phyloP scores from a whole-genome alignment of 305 asterid genomes.

The Fraxinus platypoda region DNA sequence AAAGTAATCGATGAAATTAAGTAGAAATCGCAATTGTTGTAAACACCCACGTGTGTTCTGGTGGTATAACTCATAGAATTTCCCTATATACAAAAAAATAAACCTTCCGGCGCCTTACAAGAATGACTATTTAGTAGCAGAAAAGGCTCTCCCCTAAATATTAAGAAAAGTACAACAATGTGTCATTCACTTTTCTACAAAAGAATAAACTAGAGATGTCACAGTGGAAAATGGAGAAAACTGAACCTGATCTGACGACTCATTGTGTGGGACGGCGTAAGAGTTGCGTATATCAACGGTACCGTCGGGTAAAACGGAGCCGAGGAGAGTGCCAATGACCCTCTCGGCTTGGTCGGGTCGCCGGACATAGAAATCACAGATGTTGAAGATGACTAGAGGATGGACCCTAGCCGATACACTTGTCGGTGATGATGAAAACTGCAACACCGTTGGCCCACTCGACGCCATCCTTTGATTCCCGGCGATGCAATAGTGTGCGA shows the following conservation, averaged over 20 bases:
- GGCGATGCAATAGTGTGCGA: background rate
- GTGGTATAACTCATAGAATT: background rate
- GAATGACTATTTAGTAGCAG: background rate
- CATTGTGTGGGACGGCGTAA: constrained; percentile 83
- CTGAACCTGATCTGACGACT: constrained; percentile 73
- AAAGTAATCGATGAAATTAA: background rate
- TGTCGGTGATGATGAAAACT: constrained; percentile 52
- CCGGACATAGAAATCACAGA: constrained; percentile 80
- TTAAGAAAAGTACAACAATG: background rate
- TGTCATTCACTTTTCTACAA: background rate
- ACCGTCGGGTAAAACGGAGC: constrained; percentile 81
- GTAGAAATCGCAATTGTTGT: background rate
- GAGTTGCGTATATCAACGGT: constrained; percentile 81
- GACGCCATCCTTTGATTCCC: constrained; percentile 46
- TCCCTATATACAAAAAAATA: background rate
- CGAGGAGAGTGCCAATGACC: constrained; percentile 85
- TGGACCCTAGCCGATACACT: constrained; percentile 71
- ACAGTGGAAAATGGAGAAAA: background rate
- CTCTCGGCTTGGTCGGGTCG: constrained; percentile 94
- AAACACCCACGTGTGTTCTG: background rate
- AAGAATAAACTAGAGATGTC: background rate
- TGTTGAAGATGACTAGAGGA: constrained; percentile 78
- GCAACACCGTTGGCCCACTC: constrained; percentile 59
- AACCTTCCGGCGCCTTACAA: background rate
- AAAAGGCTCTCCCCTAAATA: background rate